These are phyloP conservation scores for Postia placenta DNA, from an alignment of 768 basidiomycete genomes.

Conservation along the genomic window DNA sequence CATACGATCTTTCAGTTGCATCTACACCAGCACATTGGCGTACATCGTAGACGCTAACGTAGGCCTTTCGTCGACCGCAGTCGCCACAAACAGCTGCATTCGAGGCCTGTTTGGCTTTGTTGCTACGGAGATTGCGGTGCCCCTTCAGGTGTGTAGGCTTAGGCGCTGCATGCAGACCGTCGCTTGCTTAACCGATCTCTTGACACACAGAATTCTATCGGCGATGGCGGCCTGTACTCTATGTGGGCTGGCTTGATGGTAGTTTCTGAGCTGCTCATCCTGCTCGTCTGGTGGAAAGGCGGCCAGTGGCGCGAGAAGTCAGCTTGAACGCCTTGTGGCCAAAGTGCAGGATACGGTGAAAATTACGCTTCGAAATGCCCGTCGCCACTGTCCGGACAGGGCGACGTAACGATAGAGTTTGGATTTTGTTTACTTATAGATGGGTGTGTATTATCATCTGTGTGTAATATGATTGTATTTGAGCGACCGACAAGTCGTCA, in stretches of 20 bases:
- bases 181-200: conserved; percentile 16
- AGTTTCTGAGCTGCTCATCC: conserved; percentile 46
- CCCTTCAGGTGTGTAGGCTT: conserved; percentile 53
- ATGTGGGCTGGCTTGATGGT: conserved; percentile 53
- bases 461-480: too few relatives aligned
- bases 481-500: too few relatives aligned
- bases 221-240: conserved; percentile 78
- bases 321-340: not conserved
- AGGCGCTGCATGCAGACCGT: conserved; percentile 71
- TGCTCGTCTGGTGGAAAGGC: conserved; percentile 59
- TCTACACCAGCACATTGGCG: conserved; percentile 69
- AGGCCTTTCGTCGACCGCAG: conserved; percentile 71
- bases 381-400: too few relatives aligned
- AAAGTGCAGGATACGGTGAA: too few relatives aligned
- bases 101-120: conserved; percentile 66
- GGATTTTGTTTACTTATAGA: too few relatives aligned
- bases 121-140: conserved; percentile 66
- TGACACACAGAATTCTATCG: conserved; percentile 46
- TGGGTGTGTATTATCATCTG: too few relatives aligned
- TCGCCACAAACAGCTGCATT: conserved; percentile 71
- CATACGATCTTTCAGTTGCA: conserved; percentile 37
- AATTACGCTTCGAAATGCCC: too few relatives aligned
- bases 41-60: conserved; percentile 85
- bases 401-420: too few relatives aligned
- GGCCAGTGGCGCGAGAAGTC: conserved; percentile 45